phyloP scores from a whole-genome alignment of 306 rosid species.

The Bauhinia variegata region DNA sequence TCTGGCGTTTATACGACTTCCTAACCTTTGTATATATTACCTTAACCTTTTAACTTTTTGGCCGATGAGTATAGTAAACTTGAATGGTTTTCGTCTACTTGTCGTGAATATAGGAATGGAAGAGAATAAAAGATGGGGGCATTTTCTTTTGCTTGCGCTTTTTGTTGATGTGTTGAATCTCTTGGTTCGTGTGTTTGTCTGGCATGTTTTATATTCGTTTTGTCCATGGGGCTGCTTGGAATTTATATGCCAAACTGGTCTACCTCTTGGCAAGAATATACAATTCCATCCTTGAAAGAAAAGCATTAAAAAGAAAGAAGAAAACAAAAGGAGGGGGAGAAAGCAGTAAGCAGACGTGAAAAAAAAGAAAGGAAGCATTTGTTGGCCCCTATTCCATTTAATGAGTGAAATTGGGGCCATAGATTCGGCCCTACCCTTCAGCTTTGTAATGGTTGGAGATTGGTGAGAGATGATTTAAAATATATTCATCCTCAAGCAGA shows the following conservation, averaged over 20 bases:
- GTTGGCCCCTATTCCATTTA: neutral
- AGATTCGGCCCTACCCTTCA: too few relatives aligned
- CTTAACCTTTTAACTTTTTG: constrained; percentile 43
- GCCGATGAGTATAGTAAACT: constrained; percentile 29
- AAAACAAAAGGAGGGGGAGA: too few relatives aligned
- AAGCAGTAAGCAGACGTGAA: too few relatives aligned
- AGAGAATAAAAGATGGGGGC: constrained; percentile 27
- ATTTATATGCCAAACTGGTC: neutral
- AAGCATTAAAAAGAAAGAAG: too few relatives aligned
- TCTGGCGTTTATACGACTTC: constrained; percentile 40
- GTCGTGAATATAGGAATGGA: constrained; percentile 17
- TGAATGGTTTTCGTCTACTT: constrained; percentile 14
- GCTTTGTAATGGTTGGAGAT: too few relatives aligned
- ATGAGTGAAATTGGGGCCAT: neutral
- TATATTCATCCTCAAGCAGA: neutral
- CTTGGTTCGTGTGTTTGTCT: too few relatives aligned
- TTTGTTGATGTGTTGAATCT: too few relatives aligned
- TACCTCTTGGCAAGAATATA: too few relatives aligned
- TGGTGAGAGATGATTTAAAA: too few relatives aligned
- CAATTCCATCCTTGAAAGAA: too few relatives aligned
- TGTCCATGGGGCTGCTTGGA: constrained; percentile 2
- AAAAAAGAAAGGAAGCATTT: neutral
- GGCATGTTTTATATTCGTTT: too few relatives aligned
- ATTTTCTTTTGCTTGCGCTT: too few relatives aligned
- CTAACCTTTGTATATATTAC: constrained; percentile 46